Percentiles rank a stretch among this genome's conserved stretches.
Conservation (phyloP, 352 stramenopile genomes). For the Globisporangium takayamanum region DNA sequence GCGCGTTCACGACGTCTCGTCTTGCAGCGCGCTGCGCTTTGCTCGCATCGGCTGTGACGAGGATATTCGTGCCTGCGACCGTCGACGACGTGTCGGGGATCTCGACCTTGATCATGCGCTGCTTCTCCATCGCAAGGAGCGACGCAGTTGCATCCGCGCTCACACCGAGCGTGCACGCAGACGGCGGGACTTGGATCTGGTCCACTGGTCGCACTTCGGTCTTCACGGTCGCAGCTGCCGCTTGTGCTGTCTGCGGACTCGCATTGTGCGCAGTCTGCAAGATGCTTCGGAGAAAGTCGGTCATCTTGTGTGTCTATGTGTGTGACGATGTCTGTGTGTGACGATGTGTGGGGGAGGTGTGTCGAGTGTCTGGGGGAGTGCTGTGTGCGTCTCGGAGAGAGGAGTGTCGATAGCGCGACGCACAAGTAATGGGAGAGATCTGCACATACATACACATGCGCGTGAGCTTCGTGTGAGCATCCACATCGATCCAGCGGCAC, state of each 20-base stretch:
- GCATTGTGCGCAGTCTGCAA: slow-evolving; percentile 41
- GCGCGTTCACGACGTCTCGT: slow-evolving; percentile 57
- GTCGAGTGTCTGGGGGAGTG: too few relatives aligned
- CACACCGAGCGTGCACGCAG: slow-evolving; percentile 9
- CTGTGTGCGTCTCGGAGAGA: too few relatives aligned
- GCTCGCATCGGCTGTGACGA: slow-evolving; percentile 15
- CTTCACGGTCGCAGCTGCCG: slow-evolving; percentile 16
- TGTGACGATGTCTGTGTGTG: slow-evolving; percentile 6
- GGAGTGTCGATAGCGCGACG: too few relatives aligned
- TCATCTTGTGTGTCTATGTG: slow-evolving; percentile 33
- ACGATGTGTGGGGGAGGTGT: too few relatives aligned
- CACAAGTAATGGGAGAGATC: not conserved
- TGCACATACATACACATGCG: not conserved
- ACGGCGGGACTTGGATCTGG: slow-evolving; percentile 50
- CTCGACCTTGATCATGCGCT: slow-evolving; percentile 63
- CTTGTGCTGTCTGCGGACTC: slow-evolving; percentile 3
- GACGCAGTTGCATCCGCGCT: slow-evolving; percentile 14
- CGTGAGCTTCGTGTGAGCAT: too few relatives aligned
- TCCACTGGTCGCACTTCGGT: slow-evolving; percentile 42
- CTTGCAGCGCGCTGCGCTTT: slow-evolving; percentile 66
- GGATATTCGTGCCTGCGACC: not conserved
- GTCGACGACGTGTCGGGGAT: slow-evolving; percentile 7
- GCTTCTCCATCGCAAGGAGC: slow-evolving; percentile 24
- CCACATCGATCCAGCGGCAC: too few relatives aligned
- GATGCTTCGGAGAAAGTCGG: slow-evolving; percentile 74